These are phyloP conservation scores for Ligustrum vulgare DNA, from an alignment of 257 asterid species.

Conservation along the genomic window DNA sequence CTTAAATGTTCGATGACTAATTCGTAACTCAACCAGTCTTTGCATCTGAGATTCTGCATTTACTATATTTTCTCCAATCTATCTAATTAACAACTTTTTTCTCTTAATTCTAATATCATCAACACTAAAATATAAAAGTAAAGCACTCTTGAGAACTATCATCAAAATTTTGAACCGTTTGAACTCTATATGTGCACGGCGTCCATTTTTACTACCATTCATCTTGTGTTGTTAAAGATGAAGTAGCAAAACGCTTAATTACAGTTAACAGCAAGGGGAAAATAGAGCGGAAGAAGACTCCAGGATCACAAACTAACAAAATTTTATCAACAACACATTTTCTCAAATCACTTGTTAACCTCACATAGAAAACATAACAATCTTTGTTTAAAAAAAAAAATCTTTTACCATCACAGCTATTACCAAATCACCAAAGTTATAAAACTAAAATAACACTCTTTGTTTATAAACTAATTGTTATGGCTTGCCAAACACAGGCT, in stretches of 20 bases:
- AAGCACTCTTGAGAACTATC: not conserved
- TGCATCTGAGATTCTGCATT: not conserved
- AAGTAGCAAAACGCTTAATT: not conserved
- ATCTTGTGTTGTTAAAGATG: not conserved
- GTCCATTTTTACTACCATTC: not conserved
- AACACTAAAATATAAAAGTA: not conserved
- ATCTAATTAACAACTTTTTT: not conserved
- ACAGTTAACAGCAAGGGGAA: not conserved
- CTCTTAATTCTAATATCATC: not conserved
- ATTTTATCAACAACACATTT: no score
- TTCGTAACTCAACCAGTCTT: not conserved
- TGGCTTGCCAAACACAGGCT: no score
- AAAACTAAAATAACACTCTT: no score
- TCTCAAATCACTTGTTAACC: no score
- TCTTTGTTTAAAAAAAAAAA: no score
- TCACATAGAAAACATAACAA: no score
- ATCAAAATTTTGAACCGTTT: not conserved
- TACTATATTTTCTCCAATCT: not conserved
- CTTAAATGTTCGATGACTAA: not conserved
- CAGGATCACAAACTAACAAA: not conserved
- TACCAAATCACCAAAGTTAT: no score
- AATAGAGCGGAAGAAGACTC: not conserved
- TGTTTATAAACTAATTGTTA: no score
- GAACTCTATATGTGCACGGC: no score
- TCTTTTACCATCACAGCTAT: no score